Evolutionary conservation across 1,284 basidiomycete species (phyloP).

Genomic region (Heliocybe sulcata): DNA sequence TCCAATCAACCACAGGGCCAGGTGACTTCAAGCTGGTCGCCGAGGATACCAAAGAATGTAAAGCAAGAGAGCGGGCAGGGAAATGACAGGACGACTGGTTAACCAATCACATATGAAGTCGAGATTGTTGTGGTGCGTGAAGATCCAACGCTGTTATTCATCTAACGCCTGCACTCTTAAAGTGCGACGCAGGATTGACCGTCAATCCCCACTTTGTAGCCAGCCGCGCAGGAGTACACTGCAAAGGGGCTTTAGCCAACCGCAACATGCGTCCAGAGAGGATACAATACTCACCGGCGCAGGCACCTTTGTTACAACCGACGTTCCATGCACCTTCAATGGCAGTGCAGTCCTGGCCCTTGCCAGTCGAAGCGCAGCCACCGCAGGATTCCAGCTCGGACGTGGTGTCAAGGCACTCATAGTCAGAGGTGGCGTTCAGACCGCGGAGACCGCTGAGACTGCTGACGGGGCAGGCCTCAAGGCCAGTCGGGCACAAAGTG

Average conservation of each 20-base stretch:
- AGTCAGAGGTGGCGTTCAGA: slow-evolving; percentile 28
- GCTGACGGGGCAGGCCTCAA: slow-evolving; percentile 56
- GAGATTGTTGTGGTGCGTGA: not conserved
- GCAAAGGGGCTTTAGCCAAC: slow-evolving; percentile 3
- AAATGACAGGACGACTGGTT: not conserved
- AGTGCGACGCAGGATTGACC: slow-evolving; percentile 44
- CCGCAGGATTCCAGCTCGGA: slow-evolving; percentile 63
- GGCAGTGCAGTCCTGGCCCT: slow-evolving; percentile 65
- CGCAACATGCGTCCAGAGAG: slow-evolving; percentile 5
- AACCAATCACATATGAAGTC: slow-evolving; percentile 1
- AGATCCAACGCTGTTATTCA: not conserved
- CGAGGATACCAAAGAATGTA: not conserved
- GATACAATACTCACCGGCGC: slow-evolving; percentile 38
- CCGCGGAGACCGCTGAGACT: slow-evolving; percentile 27
- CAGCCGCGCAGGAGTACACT: slow-evolving; percentile 57
- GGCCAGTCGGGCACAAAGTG: slow-evolving; percentile 45
- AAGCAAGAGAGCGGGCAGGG: not conserved
- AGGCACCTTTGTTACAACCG: slow-evolving; percentile 53
- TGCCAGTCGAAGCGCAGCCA: slow-evolving; percentile 57
- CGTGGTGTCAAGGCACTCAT: slow-evolving; percentile 55
- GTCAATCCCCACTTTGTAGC: slow-evolving; percentile 42
- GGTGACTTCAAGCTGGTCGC: not conserved
- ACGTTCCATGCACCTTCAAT: slow-evolving; percentile 62
- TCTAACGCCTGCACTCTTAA: slow-evolving; percentile 20
- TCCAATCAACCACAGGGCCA: not conserved